Percentiles rank a stretch among this genome's conserved stretches.
These are phyloP conservation scores for Betula pendula DNA, from an alignment of 306 rosid genomes.

Conservation along the genomic window DNA sequence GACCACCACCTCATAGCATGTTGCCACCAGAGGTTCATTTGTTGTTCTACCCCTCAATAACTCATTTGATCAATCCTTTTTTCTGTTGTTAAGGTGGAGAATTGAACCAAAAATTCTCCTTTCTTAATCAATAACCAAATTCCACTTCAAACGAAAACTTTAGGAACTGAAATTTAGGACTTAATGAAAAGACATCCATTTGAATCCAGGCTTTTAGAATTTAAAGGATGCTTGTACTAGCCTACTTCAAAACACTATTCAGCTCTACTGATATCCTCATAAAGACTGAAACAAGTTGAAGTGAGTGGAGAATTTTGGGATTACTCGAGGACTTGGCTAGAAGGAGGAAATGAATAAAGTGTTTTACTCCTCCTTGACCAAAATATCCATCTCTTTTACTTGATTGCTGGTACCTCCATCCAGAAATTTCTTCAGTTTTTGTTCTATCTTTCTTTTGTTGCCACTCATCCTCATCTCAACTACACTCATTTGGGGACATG, in stretches of 20 bases:
- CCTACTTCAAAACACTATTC: neutral
- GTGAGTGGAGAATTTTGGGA: neutral
- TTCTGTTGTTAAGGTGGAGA: constrained; percentile 1
- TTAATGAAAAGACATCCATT: neutral
- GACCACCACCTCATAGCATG: neutral
- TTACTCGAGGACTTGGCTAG: neutral
- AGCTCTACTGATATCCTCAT: neutral
- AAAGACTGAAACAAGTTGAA: neutral
- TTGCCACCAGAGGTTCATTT: neutral
- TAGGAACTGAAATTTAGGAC: neutral
- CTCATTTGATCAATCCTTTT: neutral
- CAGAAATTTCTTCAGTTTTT: neutral
- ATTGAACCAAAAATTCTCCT: neutral
- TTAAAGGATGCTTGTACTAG: neutral
- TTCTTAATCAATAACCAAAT: neutral
- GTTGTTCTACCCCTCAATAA: neutral
- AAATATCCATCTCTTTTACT: neutral
- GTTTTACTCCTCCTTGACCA: neutral
- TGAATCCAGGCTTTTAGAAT: neutral
- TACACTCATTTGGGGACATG: neutral
- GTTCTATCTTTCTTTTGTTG: neutral
- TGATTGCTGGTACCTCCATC: neutral
- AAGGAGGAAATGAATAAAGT: neutral
- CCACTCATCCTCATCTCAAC: neutral
- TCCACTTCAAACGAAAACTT: neutral